Evolutionary conservation across 2,329 filamentous ascomycete species (phyloP).

Genomic region (Stylonectria norvegica): DNA sequence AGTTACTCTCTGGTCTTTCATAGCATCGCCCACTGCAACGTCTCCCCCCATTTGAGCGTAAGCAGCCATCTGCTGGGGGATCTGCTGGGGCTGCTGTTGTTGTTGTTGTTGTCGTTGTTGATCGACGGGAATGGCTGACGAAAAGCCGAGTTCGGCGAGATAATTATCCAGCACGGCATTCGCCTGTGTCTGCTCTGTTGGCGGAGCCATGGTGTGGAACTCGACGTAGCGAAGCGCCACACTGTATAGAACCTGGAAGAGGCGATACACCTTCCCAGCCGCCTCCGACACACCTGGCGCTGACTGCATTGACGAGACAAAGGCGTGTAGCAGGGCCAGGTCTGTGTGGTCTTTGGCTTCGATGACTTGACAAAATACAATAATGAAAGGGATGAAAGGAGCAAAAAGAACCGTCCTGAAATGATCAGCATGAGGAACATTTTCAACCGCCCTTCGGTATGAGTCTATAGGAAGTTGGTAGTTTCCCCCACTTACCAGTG

Average conservation of each 20-base stretch:
- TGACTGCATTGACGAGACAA: slow-evolving; percentile 49
- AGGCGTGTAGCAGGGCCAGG: slow-evolving; percentile 45
- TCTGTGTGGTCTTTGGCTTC: slow-evolving; percentile 44
- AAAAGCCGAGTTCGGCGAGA: slow-evolving; percentile 49
- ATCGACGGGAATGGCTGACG: slow-evolving; percentile 10
- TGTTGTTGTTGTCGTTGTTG: slow-evolving; percentile 18
- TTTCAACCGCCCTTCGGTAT: no score
- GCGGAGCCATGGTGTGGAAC: slow-evolving; percentile 38
- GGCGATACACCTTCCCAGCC: slow-evolving; percentile 51
- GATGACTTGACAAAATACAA: slow-evolving; percentile 49
- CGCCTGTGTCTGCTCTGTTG: slow-evolving; percentile 33
- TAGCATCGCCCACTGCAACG: slow-evolving; percentile 9
- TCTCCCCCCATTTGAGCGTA: slow-evolving; percentile 8
- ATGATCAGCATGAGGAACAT: no score
- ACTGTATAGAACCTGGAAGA: slow-evolving; percentile 57
- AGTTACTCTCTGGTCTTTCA: slow-evolving; percentile 15
- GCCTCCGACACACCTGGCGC: slow-evolving; percentile 45
- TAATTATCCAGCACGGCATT: slow-evolving; percentile 26
- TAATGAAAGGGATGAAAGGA: slow-evolving; percentile 52
- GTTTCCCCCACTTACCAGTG: slow-evolving; percentile 44
- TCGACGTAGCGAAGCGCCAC: slow-evolving; percentile 58
- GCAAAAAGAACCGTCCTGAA: slow-evolving; percentile 45
- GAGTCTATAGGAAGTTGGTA: no score
- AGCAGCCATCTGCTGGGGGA: slow-evolving; percentile 2
- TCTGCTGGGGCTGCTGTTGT: neutral